Conservation (phyloP, 257 asterid genomes). For the Capsicum chinense region DNA sequence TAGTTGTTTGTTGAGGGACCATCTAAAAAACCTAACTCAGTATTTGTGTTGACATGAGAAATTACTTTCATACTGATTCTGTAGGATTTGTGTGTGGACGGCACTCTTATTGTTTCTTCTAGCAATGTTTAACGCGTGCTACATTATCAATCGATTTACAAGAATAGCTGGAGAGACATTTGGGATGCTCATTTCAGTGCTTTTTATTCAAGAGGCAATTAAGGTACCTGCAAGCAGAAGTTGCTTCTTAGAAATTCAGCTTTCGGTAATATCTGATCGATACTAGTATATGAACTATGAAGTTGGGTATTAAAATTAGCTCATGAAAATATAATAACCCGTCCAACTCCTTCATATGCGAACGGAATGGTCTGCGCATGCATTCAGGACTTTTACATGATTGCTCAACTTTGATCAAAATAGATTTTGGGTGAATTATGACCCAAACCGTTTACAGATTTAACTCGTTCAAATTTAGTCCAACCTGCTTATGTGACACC, state of each 20-base stretch:
- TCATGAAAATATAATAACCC: not conserved
- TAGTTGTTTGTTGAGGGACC: too few relatives aligned
- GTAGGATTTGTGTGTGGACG: slow-evolving; percentile 68
- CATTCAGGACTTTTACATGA: too few relatives aligned
- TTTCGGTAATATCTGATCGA: not conserved
- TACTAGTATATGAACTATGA: not conserved
- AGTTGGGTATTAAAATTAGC: not conserved
- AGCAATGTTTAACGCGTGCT: slow-evolving; percentile 54
- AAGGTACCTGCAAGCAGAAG: slow-evolving; percentile 39
- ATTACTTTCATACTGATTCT: not conserved
- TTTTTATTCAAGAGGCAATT: slow-evolving; percentile 57
- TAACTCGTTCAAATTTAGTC: not conserved
- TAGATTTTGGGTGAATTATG: too few relatives aligned
- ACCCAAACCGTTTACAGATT: too few relatives aligned
- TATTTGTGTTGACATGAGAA: too few relatives aligned
- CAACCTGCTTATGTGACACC: not conserved
- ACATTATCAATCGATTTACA: slow-evolving; percentile 49
- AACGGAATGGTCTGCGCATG: too few relatives aligned
- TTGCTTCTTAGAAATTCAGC: not conserved
- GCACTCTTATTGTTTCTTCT: slow-evolving; percentile 51
- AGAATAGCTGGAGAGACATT: slow-evolving; percentile 63
- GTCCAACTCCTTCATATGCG: too few relatives aligned
- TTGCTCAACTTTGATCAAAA: too few relatives aligned
- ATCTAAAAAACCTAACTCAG: too few relatives aligned
- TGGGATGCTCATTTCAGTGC: slow-evolving; percentile 54